Evolutionary conservation across 2,329 filamentous ascomycete species (phyloP).

Genomic region (Trichophyton verrucosum): DNA sequence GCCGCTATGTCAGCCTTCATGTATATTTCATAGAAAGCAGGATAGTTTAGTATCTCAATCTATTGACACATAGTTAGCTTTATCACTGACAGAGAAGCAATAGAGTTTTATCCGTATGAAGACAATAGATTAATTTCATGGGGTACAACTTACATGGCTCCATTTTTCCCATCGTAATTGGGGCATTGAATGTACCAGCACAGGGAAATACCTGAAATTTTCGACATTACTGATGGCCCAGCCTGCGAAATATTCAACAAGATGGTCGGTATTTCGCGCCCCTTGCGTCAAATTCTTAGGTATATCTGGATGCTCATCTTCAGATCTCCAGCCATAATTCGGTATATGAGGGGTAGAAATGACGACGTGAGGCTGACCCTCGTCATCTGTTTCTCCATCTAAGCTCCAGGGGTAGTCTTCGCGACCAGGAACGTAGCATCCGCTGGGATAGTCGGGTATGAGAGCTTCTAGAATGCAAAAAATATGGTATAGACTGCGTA

Average conservation of each 20-base stretch:
- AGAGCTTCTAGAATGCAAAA: slow-evolving; percentile 20
- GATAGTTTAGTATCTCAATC: background rate
- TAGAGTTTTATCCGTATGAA: background rate
- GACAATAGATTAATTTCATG: background rate
- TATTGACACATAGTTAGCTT: background rate
- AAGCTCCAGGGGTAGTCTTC: slow-evolving; percentile 13
- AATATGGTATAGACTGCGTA: slow-evolving; percentile 14
- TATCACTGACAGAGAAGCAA: background rate
- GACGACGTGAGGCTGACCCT: slow-evolving; percentile 18
- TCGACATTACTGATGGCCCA: slow-evolving; percentile 24
- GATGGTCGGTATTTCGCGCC: slow-evolving; percentile 24
- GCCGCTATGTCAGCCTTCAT: background rate
- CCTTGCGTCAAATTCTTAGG: slow-evolving; percentile 19
- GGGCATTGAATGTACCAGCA: slow-evolving; percentile 19
- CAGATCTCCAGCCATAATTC: slow-evolving; percentile 20
- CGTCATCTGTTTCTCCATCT: slow-evolving; percentile 15
- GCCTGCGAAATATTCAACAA: slow-evolving; percentile 30
- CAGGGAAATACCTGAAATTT: slow-evolving; percentile 23
- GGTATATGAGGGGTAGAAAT: slow-evolving; percentile 21
- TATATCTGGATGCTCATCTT: slow-evolving; percentile 16
- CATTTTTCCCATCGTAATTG: slow-evolving; percentile 21
- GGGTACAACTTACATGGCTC: slow-evolving; percentile 18
- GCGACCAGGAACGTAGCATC: slow-evolving; percentile 9
- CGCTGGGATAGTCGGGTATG: slow-evolving; percentile 14
- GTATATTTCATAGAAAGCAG: background rate